Evolutionary conservation across 139 green algal genomes (phyloP), one percentile per base, ranked within the genome.

Genomic region (Pedinophyceae sp.): DNA sequence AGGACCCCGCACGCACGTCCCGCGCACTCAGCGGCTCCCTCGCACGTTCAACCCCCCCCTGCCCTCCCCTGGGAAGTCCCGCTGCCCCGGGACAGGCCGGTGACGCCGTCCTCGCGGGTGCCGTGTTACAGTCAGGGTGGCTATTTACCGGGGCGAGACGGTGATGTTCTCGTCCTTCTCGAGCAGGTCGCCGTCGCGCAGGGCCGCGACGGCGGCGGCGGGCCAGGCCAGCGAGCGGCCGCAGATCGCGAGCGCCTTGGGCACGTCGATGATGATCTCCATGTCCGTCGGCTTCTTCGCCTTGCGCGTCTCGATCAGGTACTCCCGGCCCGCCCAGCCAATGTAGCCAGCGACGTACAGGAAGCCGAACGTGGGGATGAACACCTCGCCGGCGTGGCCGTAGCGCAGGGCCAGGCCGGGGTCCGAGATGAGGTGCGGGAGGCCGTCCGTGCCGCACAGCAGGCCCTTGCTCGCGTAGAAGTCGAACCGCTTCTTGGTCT

Each of bases 261-360:
- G 87, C 27, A 96, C 88, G 52, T 96, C 86, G 50, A 96, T 94
- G 75, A 97, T 97, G 76, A 93, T 93, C 85, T 97, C 89, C 77
- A 93, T 94, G 64, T 95, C 72, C 1, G 62, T 86, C 41, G 83
- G 77, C 72, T 87, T 88, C 64, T 78, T 74, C 16, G 34, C 17
- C 4, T 4, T 13, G 49, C 62, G 62, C 16, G 60, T 57, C 17
- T 48, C 30, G 29, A 73, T 72, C 45, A 97, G 64, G 85, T 98
- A 98, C 56, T 83, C 59, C 61, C 84, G 81, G 62, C 91, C 91
- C 1, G 88, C 79, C 57, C 84, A 89, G 57, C 91, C 91, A 66
- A 98, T 96, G 71, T 80, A 96, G 56, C 91, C 91, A 57, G 91
- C 86, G 47, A 95, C 75, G 75, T 98, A 97, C 53, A 97, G 74